Conservation (phyloP, 441 rosid species). For the Flueggea neowawraea region DNA sequence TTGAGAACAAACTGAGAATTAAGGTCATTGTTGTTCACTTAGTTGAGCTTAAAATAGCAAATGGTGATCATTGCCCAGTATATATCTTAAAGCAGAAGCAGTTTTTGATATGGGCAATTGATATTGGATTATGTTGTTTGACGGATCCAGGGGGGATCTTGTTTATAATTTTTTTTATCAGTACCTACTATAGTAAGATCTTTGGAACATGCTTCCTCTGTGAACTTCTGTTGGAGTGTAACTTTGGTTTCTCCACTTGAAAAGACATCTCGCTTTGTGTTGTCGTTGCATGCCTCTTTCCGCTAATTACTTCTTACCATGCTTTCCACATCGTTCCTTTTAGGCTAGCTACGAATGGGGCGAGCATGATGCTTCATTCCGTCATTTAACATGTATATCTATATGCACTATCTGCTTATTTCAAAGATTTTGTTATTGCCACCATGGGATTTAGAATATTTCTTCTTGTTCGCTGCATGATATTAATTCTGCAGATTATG, state of each 20-base stretch:
- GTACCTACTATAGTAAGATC: not conserved
- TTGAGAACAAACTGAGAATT: not conserved
- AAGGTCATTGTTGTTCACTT: not conserved
- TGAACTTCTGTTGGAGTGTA: not conserved
- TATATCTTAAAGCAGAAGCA: not conserved
- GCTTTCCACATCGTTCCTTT: no score
- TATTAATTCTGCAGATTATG: constrained; percentile 27
- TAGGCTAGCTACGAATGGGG: no score
- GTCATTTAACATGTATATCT: not conserved
- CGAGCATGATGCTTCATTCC: not conserved
- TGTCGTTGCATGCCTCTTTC: no score
- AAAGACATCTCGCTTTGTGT: no score
- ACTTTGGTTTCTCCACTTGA: not conserved
- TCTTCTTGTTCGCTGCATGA: not conserved
- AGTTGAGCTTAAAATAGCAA: not conserved
- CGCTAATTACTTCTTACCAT: no score
- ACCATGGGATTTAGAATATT: not conserved
- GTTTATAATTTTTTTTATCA: not conserved
- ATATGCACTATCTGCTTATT: not conserved
- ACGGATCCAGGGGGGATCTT: no score
- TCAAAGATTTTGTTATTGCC: not conserved
- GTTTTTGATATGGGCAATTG: not conserved
- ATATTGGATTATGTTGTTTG: not conserved
- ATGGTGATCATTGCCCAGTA: not conserved
- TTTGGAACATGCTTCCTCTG: not conserved